Percentiles rank a stretch among this genome's conserved stretches.
Evolutionary conservation across 129 eudicot species (phyloP).

Genomic region (Deinandra increscens): DNA sequence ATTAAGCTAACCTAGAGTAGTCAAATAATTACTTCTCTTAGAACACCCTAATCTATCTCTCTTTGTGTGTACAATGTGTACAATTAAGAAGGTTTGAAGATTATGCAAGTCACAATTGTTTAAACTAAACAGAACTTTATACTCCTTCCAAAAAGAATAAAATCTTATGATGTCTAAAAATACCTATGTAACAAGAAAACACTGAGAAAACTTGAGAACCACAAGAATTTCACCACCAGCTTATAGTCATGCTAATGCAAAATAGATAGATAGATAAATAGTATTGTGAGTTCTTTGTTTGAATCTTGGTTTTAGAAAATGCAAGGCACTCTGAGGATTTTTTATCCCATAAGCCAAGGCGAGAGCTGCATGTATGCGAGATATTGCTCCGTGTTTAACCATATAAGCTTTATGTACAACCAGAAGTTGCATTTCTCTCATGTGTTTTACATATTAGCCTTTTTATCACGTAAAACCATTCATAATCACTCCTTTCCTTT

Average conservation of each 20-base stretch:
- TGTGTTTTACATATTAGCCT: no score
- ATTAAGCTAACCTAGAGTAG: neutral
- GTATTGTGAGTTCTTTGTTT: neutral
- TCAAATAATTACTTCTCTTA: neutral
- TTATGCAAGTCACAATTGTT: neutral
- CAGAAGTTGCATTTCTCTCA: no score
- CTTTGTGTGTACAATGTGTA: no score
- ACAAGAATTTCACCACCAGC: neutral
- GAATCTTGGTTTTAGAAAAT: neutral
- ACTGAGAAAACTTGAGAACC: neutral
- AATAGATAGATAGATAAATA: neutral
- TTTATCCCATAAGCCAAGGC: no score
- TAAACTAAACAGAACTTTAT: neutral
- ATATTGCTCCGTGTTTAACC: no score
- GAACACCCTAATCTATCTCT: neutral
- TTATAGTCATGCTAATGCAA: neutral
- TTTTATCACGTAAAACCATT: no score
- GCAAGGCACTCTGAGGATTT: no score
- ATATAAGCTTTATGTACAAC: no score
- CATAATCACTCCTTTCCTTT: no score
- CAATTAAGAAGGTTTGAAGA: neutral
- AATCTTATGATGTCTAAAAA: constrained; percentile 4
- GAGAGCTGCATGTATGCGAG: no score
- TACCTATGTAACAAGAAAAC: neutral
- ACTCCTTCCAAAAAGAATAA: constrained; percentile 9